These are phyloP conservation scores for Umbelopsis isabellina DNA, from an alignment of 192 early-diverging fungal species.

Conservation along the genomic window DNA sequence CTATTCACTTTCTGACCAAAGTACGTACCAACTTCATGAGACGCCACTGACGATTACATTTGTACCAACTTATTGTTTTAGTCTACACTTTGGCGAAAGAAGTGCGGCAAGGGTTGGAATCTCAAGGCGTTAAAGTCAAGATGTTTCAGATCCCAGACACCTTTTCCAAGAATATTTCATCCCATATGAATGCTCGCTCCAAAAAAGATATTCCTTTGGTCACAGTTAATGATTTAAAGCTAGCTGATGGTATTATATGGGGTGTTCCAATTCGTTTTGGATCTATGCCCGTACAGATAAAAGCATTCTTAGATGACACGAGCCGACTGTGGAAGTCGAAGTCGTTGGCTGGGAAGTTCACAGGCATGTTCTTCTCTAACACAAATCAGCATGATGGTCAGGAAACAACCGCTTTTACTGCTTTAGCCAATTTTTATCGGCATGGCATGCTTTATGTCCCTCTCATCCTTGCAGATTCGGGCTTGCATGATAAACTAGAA, in stretches of 20 bases:
- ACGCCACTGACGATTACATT: too few species aligned
- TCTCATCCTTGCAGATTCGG: constrained; percentile 52
- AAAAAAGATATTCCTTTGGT: constrained; percentile 44
- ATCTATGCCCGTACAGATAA: constrained; percentile 66
- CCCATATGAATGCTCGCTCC: constrained; percentile 52
- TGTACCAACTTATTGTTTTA: too few species aligned
- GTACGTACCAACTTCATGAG: too few species aligned
- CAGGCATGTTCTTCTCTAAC: constrained; percentile 72
- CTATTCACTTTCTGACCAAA: too few species aligned
- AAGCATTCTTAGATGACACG: constrained; percentile 44
- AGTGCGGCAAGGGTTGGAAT: constrained; percentile 63
- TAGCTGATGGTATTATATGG: constrained; percentile 55
- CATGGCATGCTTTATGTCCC: constrained; percentile 81
- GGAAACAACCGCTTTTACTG: constrained; percentile 65
- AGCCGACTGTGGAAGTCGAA: constrained; percentile 38
- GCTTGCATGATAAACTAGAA: constrained; percentile 57
- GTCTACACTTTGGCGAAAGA: constrained; percentile 64
- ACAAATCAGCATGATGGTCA: constrained; percentile 74
- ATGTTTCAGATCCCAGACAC: constrained; percentile 58
- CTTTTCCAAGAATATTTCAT: constrained; percentile 49
- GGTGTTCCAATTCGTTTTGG: constrained; percentile 66
- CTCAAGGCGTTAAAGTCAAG: constrained; percentile 28
- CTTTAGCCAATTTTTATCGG: constrained; percentile 67
- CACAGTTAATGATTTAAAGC: constrained; percentile 32
- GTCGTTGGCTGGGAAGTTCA: constrained; percentile 69